Evolutionary conservation across 202 grass and related monocot genomes (phyloP).

Genomic region (Zizania palustris): DNA sequence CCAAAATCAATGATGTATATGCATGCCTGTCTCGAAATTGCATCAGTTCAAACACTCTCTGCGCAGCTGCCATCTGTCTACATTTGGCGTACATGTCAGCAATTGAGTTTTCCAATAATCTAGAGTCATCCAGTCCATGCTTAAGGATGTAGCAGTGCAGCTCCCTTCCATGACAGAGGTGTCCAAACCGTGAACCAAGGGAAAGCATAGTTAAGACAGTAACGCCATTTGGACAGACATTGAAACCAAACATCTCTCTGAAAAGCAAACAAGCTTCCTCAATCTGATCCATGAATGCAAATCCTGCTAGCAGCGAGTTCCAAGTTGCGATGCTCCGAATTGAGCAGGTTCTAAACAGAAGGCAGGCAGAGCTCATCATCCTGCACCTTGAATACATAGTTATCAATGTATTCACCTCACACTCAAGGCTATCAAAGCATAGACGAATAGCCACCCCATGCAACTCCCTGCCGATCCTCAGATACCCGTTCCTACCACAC

Average conservation of each 20-base stretch:
- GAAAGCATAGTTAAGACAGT: constrained; percentile 59
- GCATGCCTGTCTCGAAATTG: constrained; percentile 49
- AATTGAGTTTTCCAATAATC: constrained; percentile 59
- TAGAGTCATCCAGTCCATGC: constrained; percentile 35
- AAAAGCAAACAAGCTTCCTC: constrained; percentile 59
- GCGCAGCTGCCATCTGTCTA: constrained; percentile 48
- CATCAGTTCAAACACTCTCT: constrained; percentile 57
- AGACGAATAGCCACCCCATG: constrained; percentile 49
- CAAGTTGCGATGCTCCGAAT: constrained; percentile 42
- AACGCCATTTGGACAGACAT: constrained; percentile 47
- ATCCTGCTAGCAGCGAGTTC: constrained; percentile 63
- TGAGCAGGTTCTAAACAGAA: constrained; percentile 46
- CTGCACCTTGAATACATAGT: constrained; percentile 69
- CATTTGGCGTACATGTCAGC: constrained; percentile 70
- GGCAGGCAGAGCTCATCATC: constrained; percentile 37
- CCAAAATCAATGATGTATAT: constrained; percentile 72
- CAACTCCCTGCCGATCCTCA: constrained; percentile 54
- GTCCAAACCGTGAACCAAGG: constrained; percentile 43
- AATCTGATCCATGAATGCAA: constrained; percentile 41
- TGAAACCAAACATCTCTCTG: constrained; percentile 46
- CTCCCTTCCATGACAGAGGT: constrained; percentile 56
- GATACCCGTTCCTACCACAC: constrained; percentile 38
- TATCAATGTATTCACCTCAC: constrained; percentile 55
- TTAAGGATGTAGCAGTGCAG: constrained; percentile 62
- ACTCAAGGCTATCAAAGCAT: constrained; percentile 41